A percentile compares a stretch with the other conserved stretches of the same genome.
phyloP scores from a whole-genome alignment of 2,329 filamentous ascomycete species.

The Aspergillus fumigatus region DNA sequence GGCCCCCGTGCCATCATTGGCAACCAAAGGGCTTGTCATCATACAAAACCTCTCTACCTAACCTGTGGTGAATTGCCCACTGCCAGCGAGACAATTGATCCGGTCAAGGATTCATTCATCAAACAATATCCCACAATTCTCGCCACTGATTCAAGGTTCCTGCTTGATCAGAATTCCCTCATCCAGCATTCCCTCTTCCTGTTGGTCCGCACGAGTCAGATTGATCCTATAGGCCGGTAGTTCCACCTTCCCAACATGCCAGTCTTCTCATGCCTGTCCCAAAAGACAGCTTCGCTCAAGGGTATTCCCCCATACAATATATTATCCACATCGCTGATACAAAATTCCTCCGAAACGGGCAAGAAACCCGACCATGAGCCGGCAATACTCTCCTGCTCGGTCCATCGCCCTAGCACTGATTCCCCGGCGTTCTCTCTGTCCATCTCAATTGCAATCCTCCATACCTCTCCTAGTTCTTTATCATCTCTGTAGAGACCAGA shows the following conservation, averaged over 20 bases:
- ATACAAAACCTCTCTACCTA: too few species aligned
- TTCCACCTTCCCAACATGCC: constrained; percentile 20
- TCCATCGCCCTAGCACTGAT: constrained; percentile 3
- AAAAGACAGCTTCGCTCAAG: constrained; percentile 34
- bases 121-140: background rate
- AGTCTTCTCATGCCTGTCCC: constrained; percentile 18
- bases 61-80: too few species aligned
- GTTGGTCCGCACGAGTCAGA: background rate
- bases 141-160: background rate
- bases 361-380: background rate
- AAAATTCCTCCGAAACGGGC: constrained; percentile 30
- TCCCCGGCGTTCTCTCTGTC: background rate
- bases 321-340: constrained; percentile 28
- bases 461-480: constrained; percentile 27
- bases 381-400: background rate
- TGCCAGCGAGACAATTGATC: too few species aligned
- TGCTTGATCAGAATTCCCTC: background rate
- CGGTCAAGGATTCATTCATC: background rate
- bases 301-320: constrained; percentile 29
- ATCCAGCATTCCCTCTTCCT: background rate
- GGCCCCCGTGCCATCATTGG: too few species aligned
- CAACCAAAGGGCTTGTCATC: too few species aligned
- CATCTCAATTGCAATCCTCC: constrained; percentile 23
- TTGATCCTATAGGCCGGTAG: constrained; percentile 28
- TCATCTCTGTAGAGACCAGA: constrained; percentile 2